Conservation (phyloP, 1,139 yeast species). For the Taiozyma sp. region DNA sequence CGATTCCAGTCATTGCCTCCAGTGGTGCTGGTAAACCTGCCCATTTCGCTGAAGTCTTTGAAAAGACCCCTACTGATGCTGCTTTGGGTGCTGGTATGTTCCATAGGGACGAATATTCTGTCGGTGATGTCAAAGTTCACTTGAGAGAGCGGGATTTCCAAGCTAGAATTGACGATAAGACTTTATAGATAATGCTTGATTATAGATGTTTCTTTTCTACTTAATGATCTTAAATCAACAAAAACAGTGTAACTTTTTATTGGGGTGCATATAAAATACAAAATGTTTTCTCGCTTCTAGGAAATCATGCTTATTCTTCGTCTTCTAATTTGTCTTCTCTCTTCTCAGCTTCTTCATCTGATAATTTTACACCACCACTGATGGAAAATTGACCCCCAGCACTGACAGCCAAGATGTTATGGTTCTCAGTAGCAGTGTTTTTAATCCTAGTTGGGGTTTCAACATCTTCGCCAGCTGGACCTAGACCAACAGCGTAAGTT, state of each 20-base stretch:
- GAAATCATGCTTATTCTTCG: constrained; percentile 14
- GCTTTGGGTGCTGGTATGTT: constrained; percentile 98
- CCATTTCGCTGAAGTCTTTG: constrained; percentile 85
- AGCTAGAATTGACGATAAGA: constrained; percentile 40
- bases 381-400: constrained; percentile 97
- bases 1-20: constrained; percentile 93
- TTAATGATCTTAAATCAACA: too few species aligned
- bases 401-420: constrained; percentile 65
- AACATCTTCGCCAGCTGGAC: constrained; percentile 86
- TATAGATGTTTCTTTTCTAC: background rate
- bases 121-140: constrained; percentile 71
- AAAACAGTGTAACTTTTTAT: background rate
- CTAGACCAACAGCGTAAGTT: constrained; percentile 93
- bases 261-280: background rate
- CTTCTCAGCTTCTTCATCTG: constrained; percentile 59
- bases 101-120: constrained; percentile 91
- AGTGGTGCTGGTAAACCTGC: constrained; percentile 94
- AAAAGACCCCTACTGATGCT: constrained; percentile 81
- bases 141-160: constrained; percentile 47
- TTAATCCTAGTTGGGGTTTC: constrained; percentile 81
- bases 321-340: constrained; percentile 47
- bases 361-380: constrained; percentile 70
- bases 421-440: constrained; percentile 86
- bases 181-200: background rate
- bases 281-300: background rate